Evolutionary conservation across 148 eudicot species (phyloP).

Genomic region (Camellia sinensis): DNA sequence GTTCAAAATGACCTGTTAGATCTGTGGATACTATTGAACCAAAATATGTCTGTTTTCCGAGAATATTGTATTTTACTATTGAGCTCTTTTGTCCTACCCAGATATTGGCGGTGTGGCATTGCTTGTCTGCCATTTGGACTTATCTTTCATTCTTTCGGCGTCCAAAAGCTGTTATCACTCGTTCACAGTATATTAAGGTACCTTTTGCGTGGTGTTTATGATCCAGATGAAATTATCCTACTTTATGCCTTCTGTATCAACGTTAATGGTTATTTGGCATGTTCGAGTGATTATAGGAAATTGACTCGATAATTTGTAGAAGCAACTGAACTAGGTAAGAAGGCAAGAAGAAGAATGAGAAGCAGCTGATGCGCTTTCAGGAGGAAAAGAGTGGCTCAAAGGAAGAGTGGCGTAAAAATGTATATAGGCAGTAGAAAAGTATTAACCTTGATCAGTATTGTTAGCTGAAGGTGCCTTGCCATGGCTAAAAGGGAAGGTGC

Average conservation of each 20-base stretch:
- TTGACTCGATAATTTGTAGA: conserved; percentile 34
- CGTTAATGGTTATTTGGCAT: neutral
- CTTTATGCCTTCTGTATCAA: neutral
- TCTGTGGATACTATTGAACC: neutral
- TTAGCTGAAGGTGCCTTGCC: neutral
- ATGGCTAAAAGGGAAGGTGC: neutral
- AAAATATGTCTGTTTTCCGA: neutral
- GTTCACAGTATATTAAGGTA: conserved; percentile 99
- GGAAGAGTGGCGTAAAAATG: conserved; percentile 98
- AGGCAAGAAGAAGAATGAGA: conserved; percentile 93
- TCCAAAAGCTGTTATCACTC: conserved; percentile 97
- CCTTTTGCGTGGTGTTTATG: neutral
- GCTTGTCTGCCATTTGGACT: conserved; percentile 94
- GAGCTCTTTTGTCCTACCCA: conserved; percentile 23
- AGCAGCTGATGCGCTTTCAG: conserved; percentile 88
- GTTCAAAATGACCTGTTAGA: conserved; percentile 1
- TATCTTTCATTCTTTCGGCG: conserved; percentile 88
- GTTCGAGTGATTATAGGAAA: conserved; percentile 7
- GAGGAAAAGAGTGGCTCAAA: conserved; percentile 92
- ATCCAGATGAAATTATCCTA: neutral
- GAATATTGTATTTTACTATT: neutral
- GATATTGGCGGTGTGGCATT: conserved; percentile 99
- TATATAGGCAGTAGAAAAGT: conserved; percentile 93
- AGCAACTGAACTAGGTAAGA: conserved; percentile 97
- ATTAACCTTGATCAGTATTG: neutral